phyloP scores from a whole-genome alignment of 345 rosid species.

The Gossypium thurberi region DNA sequence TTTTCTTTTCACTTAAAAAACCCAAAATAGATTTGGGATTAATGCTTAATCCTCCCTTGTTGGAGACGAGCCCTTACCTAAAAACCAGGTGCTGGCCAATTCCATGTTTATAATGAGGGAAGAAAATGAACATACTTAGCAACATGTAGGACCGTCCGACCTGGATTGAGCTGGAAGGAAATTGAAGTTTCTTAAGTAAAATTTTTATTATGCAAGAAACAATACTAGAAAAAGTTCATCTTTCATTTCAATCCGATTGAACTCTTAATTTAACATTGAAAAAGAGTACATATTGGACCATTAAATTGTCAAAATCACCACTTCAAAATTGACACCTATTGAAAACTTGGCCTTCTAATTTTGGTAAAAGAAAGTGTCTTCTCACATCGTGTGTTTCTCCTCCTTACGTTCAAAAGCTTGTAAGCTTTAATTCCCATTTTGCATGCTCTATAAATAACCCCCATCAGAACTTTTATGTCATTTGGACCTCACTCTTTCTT shows the following conservation, averaged over 20 bases:
- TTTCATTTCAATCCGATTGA: too few relatives aligned
- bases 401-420: not conserved
- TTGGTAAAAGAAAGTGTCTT: constrained; percentile 3
- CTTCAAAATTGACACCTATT: not conserved
- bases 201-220: too few relatives aligned
- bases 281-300: too few relatives aligned
- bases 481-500: too few relatives aligned
- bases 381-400: not conserved
- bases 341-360: constrained; percentile 13
- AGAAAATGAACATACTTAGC: not conserved
- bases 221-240: too few relatives aligned
- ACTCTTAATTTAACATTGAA: too few relatives aligned
- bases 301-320: not conserved
- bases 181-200: too few relatives aligned
- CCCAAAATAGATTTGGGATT: not conserved
- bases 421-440: not conserved
- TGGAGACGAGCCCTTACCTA: constrained; percentile 8
- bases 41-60: not conserved
- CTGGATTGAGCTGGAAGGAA: too few relatives aligned
- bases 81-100: not conserved
- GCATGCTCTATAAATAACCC: not conserved
- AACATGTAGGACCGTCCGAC: too few relatives aligned
- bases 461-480: not conserved
- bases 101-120: not conserved
- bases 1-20: not conserved